Evolutionary conservation across 768 basidiomycete genomes (phyloP).

Genomic region (Mycena sanguinolenta): DNA sequence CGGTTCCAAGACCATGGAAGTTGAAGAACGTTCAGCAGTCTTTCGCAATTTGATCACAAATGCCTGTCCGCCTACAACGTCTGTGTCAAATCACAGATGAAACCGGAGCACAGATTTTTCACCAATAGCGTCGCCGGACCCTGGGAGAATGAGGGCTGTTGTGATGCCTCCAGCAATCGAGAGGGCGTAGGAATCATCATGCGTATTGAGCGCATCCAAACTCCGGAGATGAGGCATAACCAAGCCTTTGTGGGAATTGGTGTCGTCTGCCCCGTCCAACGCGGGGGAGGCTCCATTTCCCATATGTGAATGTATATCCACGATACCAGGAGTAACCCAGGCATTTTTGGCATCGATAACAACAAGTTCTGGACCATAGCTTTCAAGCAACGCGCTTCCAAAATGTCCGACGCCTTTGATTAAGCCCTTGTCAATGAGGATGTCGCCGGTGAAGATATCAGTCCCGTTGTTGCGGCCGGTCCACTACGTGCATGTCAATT

Average conservation of each 20-base stretch:
- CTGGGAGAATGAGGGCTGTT: conserved; percentile 81
- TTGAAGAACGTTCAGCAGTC: conserved; percentile 77
- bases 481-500: conserved; percentile 58
- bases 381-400: conserved; percentile 40
- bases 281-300: conserved; percentile 66
- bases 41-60: conserved; percentile 84
- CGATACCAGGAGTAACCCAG: conserved; percentile 86
- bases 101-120: conserved; percentile 9
- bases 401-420: conserved; percentile 72
- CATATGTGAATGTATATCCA: conserved; percentile 79
- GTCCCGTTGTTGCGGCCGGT: conserved; percentile 80
- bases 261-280: conserved; percentile 67
- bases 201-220: conserved; percentile 85
- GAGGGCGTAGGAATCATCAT: conserved; percentile 77
- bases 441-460: conserved; percentile 72
- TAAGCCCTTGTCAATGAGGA: conserved; percentile 79
- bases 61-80: conserved; percentile 82
- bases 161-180: conserved; percentile 88
- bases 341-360: conserved; percentile 74
- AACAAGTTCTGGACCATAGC: conserved; percentile 54
- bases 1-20: conserved; percentile 82
- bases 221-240: conserved; percentile 75
- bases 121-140: conserved; percentile 78
- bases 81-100: neutral
- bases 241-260: conserved; percentile 64